Evolutionary conservation across 768 basidiomycete genomes (phyloP).

Genomic region (Suillus brevipes): DNA sequence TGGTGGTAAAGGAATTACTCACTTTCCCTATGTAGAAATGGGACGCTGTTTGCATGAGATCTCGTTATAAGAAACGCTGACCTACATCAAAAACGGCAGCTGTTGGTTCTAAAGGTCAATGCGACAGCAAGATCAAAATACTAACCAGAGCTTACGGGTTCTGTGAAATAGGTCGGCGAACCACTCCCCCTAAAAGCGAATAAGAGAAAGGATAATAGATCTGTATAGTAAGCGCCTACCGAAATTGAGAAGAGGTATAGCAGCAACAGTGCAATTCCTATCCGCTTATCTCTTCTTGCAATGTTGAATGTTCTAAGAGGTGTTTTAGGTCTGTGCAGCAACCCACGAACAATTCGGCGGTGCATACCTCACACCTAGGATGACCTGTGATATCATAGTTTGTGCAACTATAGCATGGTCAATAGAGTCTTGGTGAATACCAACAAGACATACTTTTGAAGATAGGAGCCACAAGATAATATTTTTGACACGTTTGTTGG

Average conservation of each 20-base stretch:
- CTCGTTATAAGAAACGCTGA: slow-evolving; percentile 1
- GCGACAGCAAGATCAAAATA: slow-evolving; percentile 5
- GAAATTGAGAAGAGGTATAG: slow-evolving; percentile 43
- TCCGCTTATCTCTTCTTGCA: slow-evolving; percentile 42
- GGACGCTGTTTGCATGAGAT: background rate
- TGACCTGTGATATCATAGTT: slow-evolving; percentile 62
- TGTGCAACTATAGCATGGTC: slow-evolving; percentile 48
- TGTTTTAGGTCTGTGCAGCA: background rate
- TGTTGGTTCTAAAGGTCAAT: slow-evolving; percentile 16
- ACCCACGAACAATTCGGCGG: background rate
- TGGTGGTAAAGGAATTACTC: background rate
- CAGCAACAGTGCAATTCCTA: slow-evolving; percentile 41
- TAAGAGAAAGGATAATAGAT: background rate
- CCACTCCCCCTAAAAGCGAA: slow-evolving; percentile 50
- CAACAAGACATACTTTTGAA: slow-evolving; percentile 53
- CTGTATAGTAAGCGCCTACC: slow-evolving; percentile 36
- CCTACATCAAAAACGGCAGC: slow-evolving; percentile 24
- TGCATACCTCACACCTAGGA: slow-evolving; percentile 57
- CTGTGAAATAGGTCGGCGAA: slow-evolving; percentile 53
- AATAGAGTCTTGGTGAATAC: background rate
- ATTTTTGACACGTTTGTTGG: slow-evolving; percentile 43
- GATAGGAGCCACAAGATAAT: slow-evolving; percentile 51
- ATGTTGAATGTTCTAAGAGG: slow-evolving; percentile 54
- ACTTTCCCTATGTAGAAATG: slow-evolving; percentile 11
- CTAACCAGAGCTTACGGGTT: slow-evolving; percentile 40